Conservation (phyloP, 1,284 basidiomycete genomes). For the Ceratobasidium papillatum region DNA sequence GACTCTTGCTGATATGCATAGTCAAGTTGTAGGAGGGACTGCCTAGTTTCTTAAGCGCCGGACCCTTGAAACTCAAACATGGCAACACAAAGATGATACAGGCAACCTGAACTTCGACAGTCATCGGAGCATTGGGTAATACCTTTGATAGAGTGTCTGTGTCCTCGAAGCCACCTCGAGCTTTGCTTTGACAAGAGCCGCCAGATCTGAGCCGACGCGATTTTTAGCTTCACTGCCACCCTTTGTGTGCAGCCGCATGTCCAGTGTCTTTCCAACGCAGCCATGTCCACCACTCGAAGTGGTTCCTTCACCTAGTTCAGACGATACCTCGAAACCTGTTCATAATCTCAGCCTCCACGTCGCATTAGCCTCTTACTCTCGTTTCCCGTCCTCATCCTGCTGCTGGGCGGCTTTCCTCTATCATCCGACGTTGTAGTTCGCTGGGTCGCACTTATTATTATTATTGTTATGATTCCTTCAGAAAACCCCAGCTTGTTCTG, state of each 20-base stretch:
- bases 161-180: constrained; percentile 24
- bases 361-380: constrained; percentile 26
- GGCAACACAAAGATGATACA: not conserved
- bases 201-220: not conserved
- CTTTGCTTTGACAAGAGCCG: constrained; percentile 6
- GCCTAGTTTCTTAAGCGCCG: not conserved
- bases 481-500: constrained; percentile 34
- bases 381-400: constrained; percentile 36
- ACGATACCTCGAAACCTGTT: constrained; percentile 33
- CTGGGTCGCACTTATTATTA: constrained; percentile 14
- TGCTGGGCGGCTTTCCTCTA: constrained; percentile 37
- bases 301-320: not conserved
- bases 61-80: constrained; percentile 19
- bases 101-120: constrained; percentile 15
- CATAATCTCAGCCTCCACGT: constrained; percentile 19
- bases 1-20: no score
- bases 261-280: constrained; percentile 15
- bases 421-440: constrained; percentile 34
- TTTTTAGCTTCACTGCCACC: constrained; percentile 9
- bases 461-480: constrained; percentile 35
- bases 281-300: constrained; percentile 20
- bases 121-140: constrained; percentile 11
- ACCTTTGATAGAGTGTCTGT: constrained; percentile 31
- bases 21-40: not conserved
- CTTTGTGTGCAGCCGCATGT: constrained; percentile 28